phyloP scores from a whole-genome alignment of 306 rosid genomes.

The Inga oerstediana region DNA sequence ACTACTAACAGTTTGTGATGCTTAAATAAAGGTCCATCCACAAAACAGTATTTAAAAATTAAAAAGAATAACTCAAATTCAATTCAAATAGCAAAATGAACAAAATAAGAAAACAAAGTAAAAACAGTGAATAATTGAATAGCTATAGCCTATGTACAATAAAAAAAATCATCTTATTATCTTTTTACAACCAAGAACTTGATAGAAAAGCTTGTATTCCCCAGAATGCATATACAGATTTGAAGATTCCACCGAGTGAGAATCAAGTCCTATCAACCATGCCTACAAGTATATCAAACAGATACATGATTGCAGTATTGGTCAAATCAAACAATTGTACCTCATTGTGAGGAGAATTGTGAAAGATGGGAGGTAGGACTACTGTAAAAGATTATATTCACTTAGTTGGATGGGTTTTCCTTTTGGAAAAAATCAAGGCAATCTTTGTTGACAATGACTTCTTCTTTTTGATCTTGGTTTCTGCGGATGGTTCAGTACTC shows the following conservation, averaged over 20 bases:
- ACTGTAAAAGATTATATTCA: constrained; percentile 1
- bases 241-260: not conserved
- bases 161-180: not conserved
- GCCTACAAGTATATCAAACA: constrained; percentile 6
- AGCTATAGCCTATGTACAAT: not conserved
- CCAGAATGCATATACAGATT: constrained; percentile 6
- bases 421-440: not conserved
- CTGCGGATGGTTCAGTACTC: not conserved
- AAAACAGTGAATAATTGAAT: not conserved
- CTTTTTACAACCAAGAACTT: not conserved
- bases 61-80: not conserved
- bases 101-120: not conserved
- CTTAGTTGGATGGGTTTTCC: constrained; percentile 9
- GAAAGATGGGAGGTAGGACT: constrained; percentile 15
- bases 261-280: constrained; percentile 11
- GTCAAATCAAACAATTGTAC: not conserved
- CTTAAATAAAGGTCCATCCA: not conserved
- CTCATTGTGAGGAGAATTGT: not conserved
- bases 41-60: not conserved
- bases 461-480: not conserved
- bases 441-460: not conserved
- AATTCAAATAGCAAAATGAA: not conserved
- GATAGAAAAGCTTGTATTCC: not conserved
- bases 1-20: not conserved
- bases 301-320: not conserved